Conservation (phyloP, 1,284 basidiomycete genomes). For the Cerioporus squamosus region DNA sequence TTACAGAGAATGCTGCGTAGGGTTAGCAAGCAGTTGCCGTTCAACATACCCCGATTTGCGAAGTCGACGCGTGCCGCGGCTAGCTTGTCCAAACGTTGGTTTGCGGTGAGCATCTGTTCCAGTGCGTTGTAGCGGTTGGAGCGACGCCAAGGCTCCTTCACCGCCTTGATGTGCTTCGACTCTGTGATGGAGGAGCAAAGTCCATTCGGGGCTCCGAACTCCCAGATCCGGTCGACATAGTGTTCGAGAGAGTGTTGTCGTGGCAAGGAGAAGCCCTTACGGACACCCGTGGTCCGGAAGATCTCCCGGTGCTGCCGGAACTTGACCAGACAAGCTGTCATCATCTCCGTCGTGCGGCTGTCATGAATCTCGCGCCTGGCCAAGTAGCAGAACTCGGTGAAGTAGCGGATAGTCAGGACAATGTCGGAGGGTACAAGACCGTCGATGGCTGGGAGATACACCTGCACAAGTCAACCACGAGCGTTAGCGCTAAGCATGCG, state of each 20-base stretch:
- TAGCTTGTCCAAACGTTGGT: conserved; percentile 4
- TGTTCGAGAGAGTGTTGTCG: conserved; percentile 20
- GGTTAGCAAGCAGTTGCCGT: neutral
- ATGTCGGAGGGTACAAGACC: conserved; percentile 15
- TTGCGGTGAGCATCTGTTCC: neutral
- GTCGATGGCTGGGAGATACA: conserved; percentile 20
- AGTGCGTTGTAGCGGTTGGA: conserved; percentile 19
- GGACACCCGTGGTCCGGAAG: neutral
- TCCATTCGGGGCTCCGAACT: conserved; percentile 22
- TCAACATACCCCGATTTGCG: conserved; percentile 7
- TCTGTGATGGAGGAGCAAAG: conserved; percentile 28
- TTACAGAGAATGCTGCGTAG: too few relatives aligned
- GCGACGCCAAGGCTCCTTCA: conserved; percentile 27
- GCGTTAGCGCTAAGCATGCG: too few relatives aligned
- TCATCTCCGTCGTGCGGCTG: neutral
- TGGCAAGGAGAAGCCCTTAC: conserved; percentile 18
- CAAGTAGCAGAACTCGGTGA: conserved; percentile 22
- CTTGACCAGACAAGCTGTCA: conserved; percentile 5
- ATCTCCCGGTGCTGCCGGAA: neutral
- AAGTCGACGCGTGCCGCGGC: neutral
- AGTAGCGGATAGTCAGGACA: conserved; percentile 8
- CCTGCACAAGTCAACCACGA: conserved; percentile 1
- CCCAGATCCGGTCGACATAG: conserved; percentile 6
- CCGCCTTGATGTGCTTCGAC: conserved; percentile 25
- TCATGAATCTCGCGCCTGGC: neutral